Conservation (phyloP, 768 basidiomycete genomes). For the Phylloporus scabripes region DNA sequence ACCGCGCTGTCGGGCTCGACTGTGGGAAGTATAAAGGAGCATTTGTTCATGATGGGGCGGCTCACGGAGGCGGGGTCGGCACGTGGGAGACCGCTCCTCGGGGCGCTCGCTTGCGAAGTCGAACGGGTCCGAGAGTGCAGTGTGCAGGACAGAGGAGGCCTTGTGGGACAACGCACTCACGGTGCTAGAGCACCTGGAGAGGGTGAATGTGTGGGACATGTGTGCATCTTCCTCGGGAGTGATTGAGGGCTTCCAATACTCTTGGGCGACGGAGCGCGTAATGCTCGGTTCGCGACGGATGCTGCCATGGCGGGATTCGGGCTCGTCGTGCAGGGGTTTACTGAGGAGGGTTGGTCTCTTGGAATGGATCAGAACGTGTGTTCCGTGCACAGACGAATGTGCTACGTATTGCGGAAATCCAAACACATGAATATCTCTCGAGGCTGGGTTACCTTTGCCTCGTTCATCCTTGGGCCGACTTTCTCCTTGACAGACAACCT, state of each 20-base stretch:
- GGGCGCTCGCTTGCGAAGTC: slow-evolving; percentile 23
- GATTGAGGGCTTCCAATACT: slow-evolving; percentile 47
- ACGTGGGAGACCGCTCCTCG: too few species aligned
- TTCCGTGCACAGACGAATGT: not conserved
- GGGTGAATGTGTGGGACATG: slow-evolving; percentile 36
- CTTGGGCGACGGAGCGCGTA: slow-evolving; percentile 34
- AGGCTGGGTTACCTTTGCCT: not conserved
- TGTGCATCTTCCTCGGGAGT: slow-evolving; percentile 41
- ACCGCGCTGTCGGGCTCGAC: slow-evolving; percentile 11
- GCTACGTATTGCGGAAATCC: not conserved
- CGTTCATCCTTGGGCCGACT: not conserved
- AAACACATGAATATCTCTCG: not conserved
- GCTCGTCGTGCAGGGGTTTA: slow-evolving; percentile 25
- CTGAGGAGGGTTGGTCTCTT: slow-evolving; percentile 4
- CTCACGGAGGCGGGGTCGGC: slow-evolving; percentile 27
- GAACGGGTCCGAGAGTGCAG: slow-evolving; percentile 31
- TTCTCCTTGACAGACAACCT: not conserved
- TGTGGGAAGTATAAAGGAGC: slow-evolving; percentile 25
- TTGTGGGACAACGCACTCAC: slow-evolving; percentile 45
- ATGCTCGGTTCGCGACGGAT: slow-evolving; percentile 32
- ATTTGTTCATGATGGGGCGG: slow-evolving; percentile 28
- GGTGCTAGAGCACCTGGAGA: slow-evolving; percentile 44
- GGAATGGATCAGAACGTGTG: not conserved
- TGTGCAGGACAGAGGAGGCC: slow-evolving; percentile 36
- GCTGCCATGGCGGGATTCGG: slow-evolving; percentile 19